A percentile compares a stretch with the other conserved stretches of the same genome.
These are phyloP conservation scores for Colletotrichum aenigma DNA, from an alignment of 2,329 filamentous ascomycete species.

Conservation along the genomic window DNA sequence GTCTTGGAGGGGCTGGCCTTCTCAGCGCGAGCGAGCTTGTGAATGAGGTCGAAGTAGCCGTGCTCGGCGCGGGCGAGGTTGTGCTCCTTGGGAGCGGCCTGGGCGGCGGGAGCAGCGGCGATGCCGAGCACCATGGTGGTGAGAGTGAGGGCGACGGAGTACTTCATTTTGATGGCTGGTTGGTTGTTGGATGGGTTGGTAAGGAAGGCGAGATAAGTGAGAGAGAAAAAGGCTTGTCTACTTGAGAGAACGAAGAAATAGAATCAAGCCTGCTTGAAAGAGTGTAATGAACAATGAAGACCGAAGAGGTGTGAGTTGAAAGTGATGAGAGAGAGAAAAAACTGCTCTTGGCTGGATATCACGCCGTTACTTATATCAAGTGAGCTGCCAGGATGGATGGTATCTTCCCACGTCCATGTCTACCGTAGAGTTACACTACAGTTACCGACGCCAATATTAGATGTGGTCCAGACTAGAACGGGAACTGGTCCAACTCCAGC, in stretches of 20 bases:
- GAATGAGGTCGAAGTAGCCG: conserved; percentile 16
- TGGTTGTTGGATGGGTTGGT: background rate
- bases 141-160: conserved; percentile 6
- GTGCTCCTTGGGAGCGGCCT: background rate
- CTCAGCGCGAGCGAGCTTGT: conserved; percentile 11
- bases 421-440: background rate
- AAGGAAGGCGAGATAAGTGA: background rate
- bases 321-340: background rate
- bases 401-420: background rate
- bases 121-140: conserved; percentile 15
- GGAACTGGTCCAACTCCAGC: background rate
- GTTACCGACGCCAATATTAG: background rate
- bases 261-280: conserved; percentile 20
- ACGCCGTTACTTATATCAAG: conserved; percentile 13
- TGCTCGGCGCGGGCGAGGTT: conserved; percentile 3
- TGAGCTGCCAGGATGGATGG: background rate
- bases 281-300: conserved; percentile 3
- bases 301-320: background rate
- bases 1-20: conserved; percentile 3
- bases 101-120: conserved; percentile 3
- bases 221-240: conserved; percentile 6
- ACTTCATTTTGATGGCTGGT: conserved; percentile 13
- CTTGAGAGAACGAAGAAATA: conserved; percentile 2
- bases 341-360: background rate
- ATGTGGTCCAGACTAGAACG: background rate